Percentiles rank a stretch among this genome's conserved stretches.
phyloP scores from a whole-genome alignment of 352 stramenopile genomes.

The Phytopythium kandeliae region DNA sequence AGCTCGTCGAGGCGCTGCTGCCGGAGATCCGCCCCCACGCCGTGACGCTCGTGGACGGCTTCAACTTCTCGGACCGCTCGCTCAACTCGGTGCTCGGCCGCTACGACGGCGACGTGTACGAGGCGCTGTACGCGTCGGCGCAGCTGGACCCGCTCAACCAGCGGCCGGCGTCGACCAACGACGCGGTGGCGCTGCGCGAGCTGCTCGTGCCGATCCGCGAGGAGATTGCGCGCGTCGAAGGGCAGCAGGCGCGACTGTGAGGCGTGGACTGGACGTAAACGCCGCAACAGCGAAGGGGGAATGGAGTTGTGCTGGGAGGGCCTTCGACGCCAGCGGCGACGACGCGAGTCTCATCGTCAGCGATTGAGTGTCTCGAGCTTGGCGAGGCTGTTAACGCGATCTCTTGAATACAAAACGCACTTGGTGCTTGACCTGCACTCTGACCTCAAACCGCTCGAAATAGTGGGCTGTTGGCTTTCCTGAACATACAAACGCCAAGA shows the following conservation, averaged over 20 bases:
- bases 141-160: constrained; percentile 58
- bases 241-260: constrained; percentile 23
- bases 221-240: constrained; percentile 21
- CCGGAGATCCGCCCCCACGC: constrained; percentile 50
- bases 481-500: not conserved
- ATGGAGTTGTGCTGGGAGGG: no score
- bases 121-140: constrained; percentile 52
- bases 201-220: constrained; percentile 56
- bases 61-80: constrained; percentile 70
- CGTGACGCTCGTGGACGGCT: constrained; percentile 70
- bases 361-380: no score
- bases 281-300: no score
- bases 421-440: no score
- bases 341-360: no score
- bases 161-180: constrained; percentile 14
- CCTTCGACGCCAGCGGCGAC: no score
- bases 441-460: no score
- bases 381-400: no score
- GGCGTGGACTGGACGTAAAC: no score
- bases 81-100: constrained; percentile 74
- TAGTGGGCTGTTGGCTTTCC: no score
- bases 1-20: constrained; percentile 46
- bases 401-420: no score
- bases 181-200: constrained; percentile 60
- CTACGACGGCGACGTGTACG: constrained; percentile 72